Conservation (phyloP, 2,329 filamentous ascomycete genomes). For the Hymenotorrendiella dingleyae region DNA sequence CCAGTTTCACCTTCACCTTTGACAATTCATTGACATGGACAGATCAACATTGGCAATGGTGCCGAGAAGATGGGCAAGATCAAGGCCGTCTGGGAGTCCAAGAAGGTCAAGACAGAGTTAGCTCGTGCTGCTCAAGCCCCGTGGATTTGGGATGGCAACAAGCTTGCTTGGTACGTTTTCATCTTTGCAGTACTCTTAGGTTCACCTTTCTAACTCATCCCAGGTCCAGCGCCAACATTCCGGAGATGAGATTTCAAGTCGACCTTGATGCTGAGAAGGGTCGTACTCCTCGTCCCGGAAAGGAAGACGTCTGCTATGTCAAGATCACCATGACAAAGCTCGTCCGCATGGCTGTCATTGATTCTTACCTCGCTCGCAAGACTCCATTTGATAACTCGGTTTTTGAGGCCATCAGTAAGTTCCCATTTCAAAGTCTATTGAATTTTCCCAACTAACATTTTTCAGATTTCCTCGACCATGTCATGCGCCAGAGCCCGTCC, state of each 20-base stretch:
- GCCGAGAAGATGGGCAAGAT: slow-evolving; percentile 58
- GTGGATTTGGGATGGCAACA: slow-evolving; percentile 78
- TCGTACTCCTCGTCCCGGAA: slow-evolving; percentile 18
- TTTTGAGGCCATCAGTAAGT: slow-evolving; percentile 69
- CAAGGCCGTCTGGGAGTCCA: slow-evolving; percentile 70
- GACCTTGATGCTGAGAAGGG: slow-evolving; percentile 65
- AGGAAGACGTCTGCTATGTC: slow-evolving; percentile 48
- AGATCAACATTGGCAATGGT: slow-evolving; percentile 62
- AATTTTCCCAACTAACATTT: slow-evolving; percentile 5
- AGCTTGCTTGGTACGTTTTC: slow-evolving; percentile 69
- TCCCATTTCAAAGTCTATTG: background rate
- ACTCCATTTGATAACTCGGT: slow-evolving; percentile 59
- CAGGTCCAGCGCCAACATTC: slow-evolving; percentile 34
- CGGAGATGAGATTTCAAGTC: slow-evolving; percentile 52
- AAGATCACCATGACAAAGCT: slow-evolving; percentile 58
- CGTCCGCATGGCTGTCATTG: slow-evolving; percentile 62
- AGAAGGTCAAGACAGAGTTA: slow-evolving; percentile 50
- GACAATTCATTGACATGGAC: slow-evolving; percentile 6
- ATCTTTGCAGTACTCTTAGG: background rate
- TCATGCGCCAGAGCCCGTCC: slow-evolving; percentile 74
- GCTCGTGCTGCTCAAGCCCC: slow-evolving; percentile 35
- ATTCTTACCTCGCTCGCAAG: slow-evolving; percentile 57
- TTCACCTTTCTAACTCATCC: slow-evolving; percentile 7
- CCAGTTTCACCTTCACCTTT: slow-evolving; percentile 1
- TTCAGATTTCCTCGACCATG: slow-evolving; percentile 76